These are phyloP conservation scores for Gloeopeniophorella convolvens DNA, from an alignment of 768 basidiomycete genomes.

Conservation along the genomic window DNA sequence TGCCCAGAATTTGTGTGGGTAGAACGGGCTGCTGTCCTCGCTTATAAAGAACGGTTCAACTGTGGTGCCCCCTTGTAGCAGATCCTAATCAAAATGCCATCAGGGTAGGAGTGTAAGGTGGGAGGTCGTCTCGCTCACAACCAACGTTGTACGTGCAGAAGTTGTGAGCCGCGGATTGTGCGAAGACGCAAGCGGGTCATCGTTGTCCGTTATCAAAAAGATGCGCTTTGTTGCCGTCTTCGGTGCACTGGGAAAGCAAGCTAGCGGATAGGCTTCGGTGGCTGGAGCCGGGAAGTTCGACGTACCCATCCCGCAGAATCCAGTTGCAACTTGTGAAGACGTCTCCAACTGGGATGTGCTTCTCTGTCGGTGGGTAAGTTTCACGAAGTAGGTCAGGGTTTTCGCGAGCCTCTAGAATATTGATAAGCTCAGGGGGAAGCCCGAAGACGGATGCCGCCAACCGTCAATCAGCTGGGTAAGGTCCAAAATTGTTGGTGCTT, in stretches of 20 bases:
- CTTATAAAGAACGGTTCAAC: constrained; percentile 90
- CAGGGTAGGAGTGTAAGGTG: not conserved
- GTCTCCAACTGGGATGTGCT: constrained; percentile 72
- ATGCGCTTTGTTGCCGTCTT: constrained; percentile 90
- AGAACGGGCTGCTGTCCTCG: constrained; percentile 58
- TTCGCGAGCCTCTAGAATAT: constrained; percentile 52
- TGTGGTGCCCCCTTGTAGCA: constrained; percentile 68
- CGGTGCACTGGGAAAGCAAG: constrained; percentile 48
- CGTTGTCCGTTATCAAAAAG: constrained; percentile 89
- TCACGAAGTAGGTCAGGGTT: constrained; percentile 50
- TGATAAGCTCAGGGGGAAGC: not conserved
- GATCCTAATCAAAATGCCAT: constrained; percentile 45
- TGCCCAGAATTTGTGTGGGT: constrained; percentile 70
- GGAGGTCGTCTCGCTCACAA: constrained; percentile 36
- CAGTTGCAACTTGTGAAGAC: constrained; percentile 89
- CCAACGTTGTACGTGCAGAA: constrained; percentile 65
- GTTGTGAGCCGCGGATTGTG: constrained; percentile 55
- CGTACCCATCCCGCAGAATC: constrained; percentile 83
- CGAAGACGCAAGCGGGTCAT: constrained; percentile 58
- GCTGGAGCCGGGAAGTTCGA: not conserved
- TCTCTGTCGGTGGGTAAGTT: constrained; percentile 58
- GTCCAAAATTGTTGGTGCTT: constrained; percentile 75
- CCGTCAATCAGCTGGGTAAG: constrained; percentile 74
- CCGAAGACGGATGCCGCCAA: constrained; percentile 30
- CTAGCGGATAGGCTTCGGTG: not conserved